A percentile compares a stretch with the other conserved stretches of the same genome.
These are phyloP conservation scores for Rhizopogon sp. DNA, from an alignment of 768 basidiomycete species.

Conservation along the genomic window DNA sequence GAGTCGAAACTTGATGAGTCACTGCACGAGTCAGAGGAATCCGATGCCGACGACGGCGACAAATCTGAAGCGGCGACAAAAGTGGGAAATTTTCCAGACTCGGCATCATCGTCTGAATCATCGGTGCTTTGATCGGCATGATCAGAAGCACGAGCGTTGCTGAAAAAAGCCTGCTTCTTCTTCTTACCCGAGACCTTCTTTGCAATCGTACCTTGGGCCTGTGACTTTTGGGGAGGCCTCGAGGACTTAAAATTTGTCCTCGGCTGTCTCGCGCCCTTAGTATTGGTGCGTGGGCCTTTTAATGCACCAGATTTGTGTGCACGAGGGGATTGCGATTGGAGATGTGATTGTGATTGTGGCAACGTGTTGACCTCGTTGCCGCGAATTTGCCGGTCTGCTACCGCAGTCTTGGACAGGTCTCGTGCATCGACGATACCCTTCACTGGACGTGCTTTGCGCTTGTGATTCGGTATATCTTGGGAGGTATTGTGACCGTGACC, in stretches of 20 bases:
- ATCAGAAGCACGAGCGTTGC: constrained; percentile 19
- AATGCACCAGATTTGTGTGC: constrained; percentile 17
- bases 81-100: constrained; percentile 50
- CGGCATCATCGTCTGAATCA: constrained; percentile 25
- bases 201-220: constrained; percentile 32
- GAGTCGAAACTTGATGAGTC: constrained; percentile 37
- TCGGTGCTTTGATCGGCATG: constrained; percentile 28
- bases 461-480: constrained; percentile 25
- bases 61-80: constrained; percentile 63
- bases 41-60: constrained; percentile 44
- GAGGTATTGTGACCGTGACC: constrained; percentile 18
- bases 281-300: constrained; percentile 18
- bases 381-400: constrained; percentile 16
- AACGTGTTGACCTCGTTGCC: constrained; percentile 31
- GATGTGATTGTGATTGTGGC: constrained; percentile 32
- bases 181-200: constrained; percentile 17
- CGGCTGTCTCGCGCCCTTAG: constrained; percentile 12
- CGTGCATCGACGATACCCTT: constrained; percentile 39
- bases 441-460: constrained; percentile 53
- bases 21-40: constrained; percentile 36
- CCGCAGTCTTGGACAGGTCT: constrained; percentile 10
- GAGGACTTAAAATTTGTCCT: constrained; percentile 28
- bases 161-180: constrained; percentile 9
- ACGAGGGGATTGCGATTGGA: constrained; percentile 17
- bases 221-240: constrained; percentile 32